These are phyloP conservation scores for Gossypium australe DNA, from an alignment of 345 rosid species.

Conservation along the genomic window DNA sequence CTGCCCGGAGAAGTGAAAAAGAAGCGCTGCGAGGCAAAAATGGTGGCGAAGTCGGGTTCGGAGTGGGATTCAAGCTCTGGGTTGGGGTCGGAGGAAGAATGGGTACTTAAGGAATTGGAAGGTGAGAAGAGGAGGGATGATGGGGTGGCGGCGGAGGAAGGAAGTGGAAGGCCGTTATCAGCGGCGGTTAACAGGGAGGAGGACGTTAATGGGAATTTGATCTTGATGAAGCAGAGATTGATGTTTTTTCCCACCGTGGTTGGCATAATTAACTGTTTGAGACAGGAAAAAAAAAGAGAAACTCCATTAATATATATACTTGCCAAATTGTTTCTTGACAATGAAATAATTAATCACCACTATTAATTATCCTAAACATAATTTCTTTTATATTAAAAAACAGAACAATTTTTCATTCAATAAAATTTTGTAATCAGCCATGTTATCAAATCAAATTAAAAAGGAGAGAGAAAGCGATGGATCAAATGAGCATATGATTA, in stretches of 20 bases:
- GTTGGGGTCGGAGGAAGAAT: background rate
- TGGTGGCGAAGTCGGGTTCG: slow-evolving; percentile 62
- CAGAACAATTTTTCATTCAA: too few relatives aligned
- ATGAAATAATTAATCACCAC: too few relatives aligned
- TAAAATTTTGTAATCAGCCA: too few relatives aligned
- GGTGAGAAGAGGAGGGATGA: slow-evolving; percentile 28
- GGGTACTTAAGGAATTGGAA: slow-evolving; percentile 8
- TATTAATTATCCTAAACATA: too few relatives aligned
- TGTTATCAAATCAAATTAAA: too few relatives aligned
- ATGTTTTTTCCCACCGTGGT: slow-evolving; percentile 36
- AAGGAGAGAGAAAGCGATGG: too few relatives aligned
- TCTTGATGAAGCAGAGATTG: slow-evolving; percentile 47
- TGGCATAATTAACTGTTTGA: slow-evolving; percentile 19
- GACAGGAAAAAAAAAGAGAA: too few relatives aligned
- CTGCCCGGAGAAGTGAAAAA: slow-evolving; percentile 87
- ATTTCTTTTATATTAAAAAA: too few relatives aligned
- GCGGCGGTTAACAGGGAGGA: background rate
- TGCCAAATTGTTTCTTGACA: too few relatives aligned
- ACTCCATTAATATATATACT: too few relatives aligned
- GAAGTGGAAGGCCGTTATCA: slow-evolving; percentile 3
- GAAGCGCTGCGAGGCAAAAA: slow-evolving; percentile 76
- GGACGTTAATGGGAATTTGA: slow-evolving; percentile 25
- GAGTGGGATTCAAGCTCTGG: slow-evolving; percentile 17
- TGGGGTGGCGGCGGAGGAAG: slow-evolving; percentile 14
- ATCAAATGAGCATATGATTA: too few relatives aligned